Evolutionary conservation across 257 asterid species (phyloP), one percentile per base, ranked within the genome.

Genomic region (Nicotiana tomentosiformis): DNA sequence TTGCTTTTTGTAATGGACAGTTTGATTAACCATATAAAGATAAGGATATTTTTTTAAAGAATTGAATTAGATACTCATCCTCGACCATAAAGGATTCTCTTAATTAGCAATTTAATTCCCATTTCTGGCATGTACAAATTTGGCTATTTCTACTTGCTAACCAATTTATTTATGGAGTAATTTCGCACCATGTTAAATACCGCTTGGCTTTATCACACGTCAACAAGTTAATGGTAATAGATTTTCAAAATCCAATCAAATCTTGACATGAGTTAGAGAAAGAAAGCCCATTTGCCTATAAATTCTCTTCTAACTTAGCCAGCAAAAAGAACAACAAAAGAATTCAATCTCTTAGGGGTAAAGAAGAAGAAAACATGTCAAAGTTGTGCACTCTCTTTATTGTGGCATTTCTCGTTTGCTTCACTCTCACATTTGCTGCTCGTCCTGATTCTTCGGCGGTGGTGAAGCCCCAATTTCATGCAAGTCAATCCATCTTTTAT

Each of bases 361-460:
- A 32, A 61, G 39, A 29, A 69, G 18, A 16, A 1, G 30, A 33
- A 35, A 49, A 64, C 26, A 86, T 67, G 89, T 26, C 82, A 35
- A 87, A 84, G 39, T 55, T 70, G 37, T 80, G 72, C 80, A 37
- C 65, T 67, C 58, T 82, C 30, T 67, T 89, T 30, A 64, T 82
- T 53, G 70, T 82, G 70, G 64, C 77, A 16, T 10, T 81, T 39
- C 84, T 89, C 37, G 29, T 87, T 23, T 69, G 80, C 15, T 53
- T 62, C 58, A 51, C 84, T 53, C 81, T 64, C 15, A 43, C 81
- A 16, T 20, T 35, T 20, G 85, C 78, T 80, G 85, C 81, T 72
- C 91, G 89, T 51, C 69, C 85, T 56, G 51, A 82, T 46, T 72
- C 61, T 61, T 78, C 43, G 56, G 80, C 83, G n/a, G 7, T 39